These are phyloP conservation scores for Salix purpurea DNA, from an alignment of 345 rosid genomes.

Conservation along the genomic window DNA sequence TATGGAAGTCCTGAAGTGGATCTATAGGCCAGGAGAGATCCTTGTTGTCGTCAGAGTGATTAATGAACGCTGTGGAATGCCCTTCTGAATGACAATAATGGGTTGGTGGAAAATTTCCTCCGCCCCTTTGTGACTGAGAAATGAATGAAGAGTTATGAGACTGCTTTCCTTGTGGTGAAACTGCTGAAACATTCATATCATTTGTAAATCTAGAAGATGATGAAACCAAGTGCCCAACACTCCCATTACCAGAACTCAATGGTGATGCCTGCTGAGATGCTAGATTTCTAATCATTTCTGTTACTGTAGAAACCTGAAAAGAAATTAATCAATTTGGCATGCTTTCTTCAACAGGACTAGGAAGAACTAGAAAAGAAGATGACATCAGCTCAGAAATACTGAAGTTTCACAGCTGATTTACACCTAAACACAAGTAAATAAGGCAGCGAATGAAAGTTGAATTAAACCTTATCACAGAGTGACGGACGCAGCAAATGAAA, in stretches of 20 bases:
- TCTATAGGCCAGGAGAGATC: conserved; percentile 50
- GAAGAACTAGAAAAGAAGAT: conserved; percentile 44
- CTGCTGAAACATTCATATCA: conserved; percentile 30
- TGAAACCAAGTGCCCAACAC: conserved; percentile 31
- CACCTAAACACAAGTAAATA: conserved; percentile 10
- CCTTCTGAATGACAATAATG: conserved; percentile 33
- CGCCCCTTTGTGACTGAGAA: conserved; percentile 30
- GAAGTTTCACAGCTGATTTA: conserved; percentile 14
- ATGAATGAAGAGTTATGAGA: conserved; percentile 40
- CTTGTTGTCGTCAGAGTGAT: conserved; percentile 39
- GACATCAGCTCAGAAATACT: conserved; percentile 30
- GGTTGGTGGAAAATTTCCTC: conserved; percentile 22
- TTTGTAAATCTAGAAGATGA: conserved; percentile 31
- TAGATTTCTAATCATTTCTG: conserved; percentile 40
- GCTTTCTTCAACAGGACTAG: conserved; percentile 27
- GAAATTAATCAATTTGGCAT: conserved; percentile 30
- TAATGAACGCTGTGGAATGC: conserved; percentile 27
- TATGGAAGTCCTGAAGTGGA: conserved; percentile 46
- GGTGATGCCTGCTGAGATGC: conserved; percentile 35
- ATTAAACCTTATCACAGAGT: conserved; percentile 12
- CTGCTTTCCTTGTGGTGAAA: conserved; percentile 31
- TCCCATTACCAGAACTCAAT: conserved; percentile 28
- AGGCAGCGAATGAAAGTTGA: neutral
- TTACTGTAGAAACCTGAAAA: conserved; percentile 43
- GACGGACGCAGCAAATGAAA: neutral